Evolutionary conservation across 441 rosid species (phyloP).

Genomic region (Euphorbia corollata): DNA sequence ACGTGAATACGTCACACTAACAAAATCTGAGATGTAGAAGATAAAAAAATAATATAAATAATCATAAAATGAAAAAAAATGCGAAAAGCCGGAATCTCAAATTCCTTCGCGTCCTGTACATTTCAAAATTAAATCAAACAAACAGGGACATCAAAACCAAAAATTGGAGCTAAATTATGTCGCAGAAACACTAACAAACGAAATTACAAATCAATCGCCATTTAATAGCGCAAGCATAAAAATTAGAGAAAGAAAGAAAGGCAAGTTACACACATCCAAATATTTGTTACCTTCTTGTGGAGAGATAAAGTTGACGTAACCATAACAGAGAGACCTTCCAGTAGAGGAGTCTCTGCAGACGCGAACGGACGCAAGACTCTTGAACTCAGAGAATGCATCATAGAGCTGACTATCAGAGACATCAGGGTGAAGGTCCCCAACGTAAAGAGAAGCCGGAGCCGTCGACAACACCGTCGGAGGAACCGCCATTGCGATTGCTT

Average conservation of each 20-base stretch:
- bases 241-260: neutral
- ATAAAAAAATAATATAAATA: neutral
- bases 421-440: conserved; percentile 64
- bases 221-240: neutral
- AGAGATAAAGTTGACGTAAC: conserved; percentile 61
- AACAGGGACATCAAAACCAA: neutral
- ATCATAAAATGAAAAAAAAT: neutral
- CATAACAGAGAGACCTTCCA: conserved; percentile 67
- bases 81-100: neutral
- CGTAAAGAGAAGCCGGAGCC: conserved; percentile 47
- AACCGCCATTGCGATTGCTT: conserved; percentile 32
- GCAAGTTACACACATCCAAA: neutral
- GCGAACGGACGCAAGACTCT: conserved; percentile 58
- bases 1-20: neutral
- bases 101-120: neutral
- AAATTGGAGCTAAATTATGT: neutral
- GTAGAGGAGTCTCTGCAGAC: conserved; percentile 52
- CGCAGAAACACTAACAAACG: neutral
- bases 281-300: conserved; percentile 18
- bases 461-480: conserved; percentile 32
- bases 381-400: conserved; percentile 50
- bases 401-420: conserved; percentile 42
- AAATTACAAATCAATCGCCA: conserved; percentile 2
- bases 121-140: neutral
- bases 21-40: neutral